These are phyloP conservation scores for Suillus decipiens DNA, from an alignment of 768 basidiomycete genomes.

Conservation along the genomic window DNA sequence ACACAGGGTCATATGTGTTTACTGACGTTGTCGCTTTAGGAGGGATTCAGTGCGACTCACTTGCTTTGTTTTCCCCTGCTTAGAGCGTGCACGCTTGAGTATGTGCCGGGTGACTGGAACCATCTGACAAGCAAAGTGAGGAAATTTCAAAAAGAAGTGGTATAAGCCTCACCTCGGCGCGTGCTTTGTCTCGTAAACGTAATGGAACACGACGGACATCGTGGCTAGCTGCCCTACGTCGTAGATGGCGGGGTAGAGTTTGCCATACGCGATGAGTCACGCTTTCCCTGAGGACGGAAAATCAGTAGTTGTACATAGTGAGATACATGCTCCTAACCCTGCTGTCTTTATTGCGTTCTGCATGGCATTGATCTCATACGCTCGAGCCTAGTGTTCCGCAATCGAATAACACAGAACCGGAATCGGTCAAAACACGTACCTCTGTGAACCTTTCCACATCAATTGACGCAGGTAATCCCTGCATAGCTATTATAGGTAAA, in stretches of 20 bases:
- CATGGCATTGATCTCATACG: conserved; percentile 91
- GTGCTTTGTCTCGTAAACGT: conserved; percentile 80
- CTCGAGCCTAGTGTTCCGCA: conserved; percentile 59
- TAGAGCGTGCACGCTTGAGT: conserved; percentile 50
- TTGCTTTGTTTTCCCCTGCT: conserved; percentile 62
- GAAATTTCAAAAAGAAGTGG: conserved; percentile 31
- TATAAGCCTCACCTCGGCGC: conserved; percentile 62
- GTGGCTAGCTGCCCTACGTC: conserved; percentile 92
- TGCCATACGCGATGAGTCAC: conserved; percentile 90
- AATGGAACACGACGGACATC: conserved; percentile 88
- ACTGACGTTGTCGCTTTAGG: conserved; percentile 71
- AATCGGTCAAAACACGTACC: conserved; percentile 40
- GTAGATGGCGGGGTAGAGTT: conserved; percentile 85
- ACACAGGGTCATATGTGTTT: conserved; percentile 14
- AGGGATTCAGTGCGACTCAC: conserved; percentile 61
- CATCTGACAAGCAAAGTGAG: conserved; percentile 42
- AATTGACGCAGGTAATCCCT: conserved; percentile 67
- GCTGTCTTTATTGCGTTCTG: conserved; percentile 82
- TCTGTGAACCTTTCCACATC: conserved; percentile 90
- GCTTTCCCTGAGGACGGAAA: conserved; percentile 46
- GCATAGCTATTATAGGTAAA: conserved; percentile 43
- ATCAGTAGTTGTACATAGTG: conserved; percentile 1
- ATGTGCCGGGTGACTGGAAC: conserved; percentile 46
- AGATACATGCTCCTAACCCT: conserved; percentile 43
- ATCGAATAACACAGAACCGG: conserved; percentile 1